Conservation (phyloP, 2,329 filamentous ascomycete species). For the Exophiala xenobiotica region DNA sequence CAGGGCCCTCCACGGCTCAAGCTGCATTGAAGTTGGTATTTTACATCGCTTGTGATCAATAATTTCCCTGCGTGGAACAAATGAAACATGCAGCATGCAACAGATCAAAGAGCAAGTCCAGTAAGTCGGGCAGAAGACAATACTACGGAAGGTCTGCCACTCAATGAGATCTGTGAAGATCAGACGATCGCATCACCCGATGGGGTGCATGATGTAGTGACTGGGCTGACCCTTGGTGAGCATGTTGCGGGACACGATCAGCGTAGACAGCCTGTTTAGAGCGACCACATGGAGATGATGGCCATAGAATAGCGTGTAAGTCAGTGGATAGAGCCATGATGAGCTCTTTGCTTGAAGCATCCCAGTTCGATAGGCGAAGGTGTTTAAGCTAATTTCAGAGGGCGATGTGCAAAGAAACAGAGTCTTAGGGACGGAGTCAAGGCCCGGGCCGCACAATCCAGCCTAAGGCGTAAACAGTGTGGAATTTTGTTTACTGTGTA, state of each 20-base stretch:
- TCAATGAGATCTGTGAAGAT: not conserved
- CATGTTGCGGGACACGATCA: not conserved
- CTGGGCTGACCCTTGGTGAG: not conserved
- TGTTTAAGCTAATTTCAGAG: not conserved
- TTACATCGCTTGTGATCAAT: too few relatives aligned
- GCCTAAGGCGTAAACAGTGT: slow-evolving; percentile 6
- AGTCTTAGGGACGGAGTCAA: not conserved
- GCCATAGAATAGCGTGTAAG: not conserved
- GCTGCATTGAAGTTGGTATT: too few relatives aligned
- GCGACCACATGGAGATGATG: not conserved
- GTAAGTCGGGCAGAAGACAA: too few relatives aligned
- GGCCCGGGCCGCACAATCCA: slow-evolving; percentile 12
- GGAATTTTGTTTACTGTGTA: too few relatives aligned
- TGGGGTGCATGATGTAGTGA: not conserved
- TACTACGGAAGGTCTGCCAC: too few relatives aligned
- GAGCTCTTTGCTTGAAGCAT: too few relatives aligned
- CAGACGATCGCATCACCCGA: slow-evolving; percentile 12
- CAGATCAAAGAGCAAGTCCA: too few relatives aligned
- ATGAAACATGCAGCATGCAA: too few relatives aligned
- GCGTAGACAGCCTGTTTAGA: not conserved
- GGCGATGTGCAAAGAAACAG: not conserved
- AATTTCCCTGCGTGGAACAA: too few relatives aligned
- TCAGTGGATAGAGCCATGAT: too few relatives aligned
- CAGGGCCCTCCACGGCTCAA: too few relatives aligned
- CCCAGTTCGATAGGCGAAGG: too few relatives aligned